These are phyloP conservation scores for Tulasnella sp. DNA, from an alignment of 768 basidiomycete genomes.

Conservation along the genomic window DNA sequence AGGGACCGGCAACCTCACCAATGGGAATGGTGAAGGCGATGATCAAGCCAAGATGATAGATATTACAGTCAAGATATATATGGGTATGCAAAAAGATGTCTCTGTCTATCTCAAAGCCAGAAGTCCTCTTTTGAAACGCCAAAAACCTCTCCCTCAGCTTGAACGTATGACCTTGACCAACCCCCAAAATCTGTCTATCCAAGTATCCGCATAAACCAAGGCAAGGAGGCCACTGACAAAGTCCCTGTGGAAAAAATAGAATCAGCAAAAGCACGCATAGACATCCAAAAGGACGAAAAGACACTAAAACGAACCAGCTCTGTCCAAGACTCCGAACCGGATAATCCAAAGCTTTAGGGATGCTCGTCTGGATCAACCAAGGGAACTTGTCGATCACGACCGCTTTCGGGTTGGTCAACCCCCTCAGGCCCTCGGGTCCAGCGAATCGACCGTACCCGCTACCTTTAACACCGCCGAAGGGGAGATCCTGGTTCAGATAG, in stretches of 20 bases:
- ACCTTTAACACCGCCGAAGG: constrained; percentile 86
- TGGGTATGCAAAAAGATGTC: too few species aligned
- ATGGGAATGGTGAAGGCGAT: too few species aligned
- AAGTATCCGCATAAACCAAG: constrained; percentile 40
- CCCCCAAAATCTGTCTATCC: constrained; percentile 22
- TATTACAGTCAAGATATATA: too few species aligned
- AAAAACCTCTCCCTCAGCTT: background rate
- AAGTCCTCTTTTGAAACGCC: too few species aligned
- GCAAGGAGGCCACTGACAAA: constrained; percentile 34
- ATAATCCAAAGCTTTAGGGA: constrained; percentile 80
- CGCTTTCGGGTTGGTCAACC: constrained; percentile 80
- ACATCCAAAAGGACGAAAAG: background rate
- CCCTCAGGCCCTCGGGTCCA: constrained; percentile 85
- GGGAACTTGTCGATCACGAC: constrained; percentile 82
- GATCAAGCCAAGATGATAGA: too few species aligned
- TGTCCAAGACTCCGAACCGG: constrained; percentile 59
- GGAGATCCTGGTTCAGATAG: constrained; percentile 84
- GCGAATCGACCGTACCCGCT: constrained; percentile 94
- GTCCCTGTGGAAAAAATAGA: constrained; percentile 33
- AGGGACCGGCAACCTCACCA: too few species aligned
- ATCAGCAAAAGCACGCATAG: constrained; percentile 2
- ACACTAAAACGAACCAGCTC: constrained; percentile 52
- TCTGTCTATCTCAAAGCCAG: too few species aligned
- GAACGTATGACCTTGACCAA: constrained; percentile 13
- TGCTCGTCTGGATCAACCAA: constrained; percentile 66